Evolutionary conservation across 1,139 yeast species (phyloP).

Genomic region (Komagataea norvegica): DNA sequence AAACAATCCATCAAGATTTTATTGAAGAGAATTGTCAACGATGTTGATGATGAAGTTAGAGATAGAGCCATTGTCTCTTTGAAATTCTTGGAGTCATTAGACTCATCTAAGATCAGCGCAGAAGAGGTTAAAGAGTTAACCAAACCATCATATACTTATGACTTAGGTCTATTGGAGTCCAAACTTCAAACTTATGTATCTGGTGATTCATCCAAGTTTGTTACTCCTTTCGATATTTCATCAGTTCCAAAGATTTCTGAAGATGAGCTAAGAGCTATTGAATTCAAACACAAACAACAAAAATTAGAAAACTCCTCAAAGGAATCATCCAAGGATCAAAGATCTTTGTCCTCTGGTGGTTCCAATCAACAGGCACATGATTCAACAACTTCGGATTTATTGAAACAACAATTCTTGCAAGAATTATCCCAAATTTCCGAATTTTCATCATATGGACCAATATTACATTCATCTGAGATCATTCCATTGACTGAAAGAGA

Average conservation of each 20-base stretch:
- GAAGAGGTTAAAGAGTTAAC: constrained; percentile 43
- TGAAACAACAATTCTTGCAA: constrained; percentile 62
- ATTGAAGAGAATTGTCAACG: constrained; percentile 79
- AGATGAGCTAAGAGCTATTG: constrained; percentile 48
- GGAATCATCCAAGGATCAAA: constrained; percentile 5
- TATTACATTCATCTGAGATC: constrained; percentile 67
- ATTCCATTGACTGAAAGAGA: constrained; percentile 83
- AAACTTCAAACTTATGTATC: constrained; percentile 72
- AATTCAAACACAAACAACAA: constrained; percentile 37
- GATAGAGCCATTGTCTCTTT: constrained; percentile 92
- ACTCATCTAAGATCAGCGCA: constrained; percentile 40
- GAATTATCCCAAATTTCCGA: constrained; percentile 64
- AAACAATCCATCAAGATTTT: constrained; percentile 68
- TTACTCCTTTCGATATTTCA: constrained; percentile 63
- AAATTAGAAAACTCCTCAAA: constrained; percentile 26
- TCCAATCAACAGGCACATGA: constrained; percentile 18
- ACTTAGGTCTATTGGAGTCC: constrained; percentile 71
- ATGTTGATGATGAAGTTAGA: constrained; percentile 94
- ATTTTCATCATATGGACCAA: constrained; percentile 63
- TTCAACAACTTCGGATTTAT: constrained; percentile 28
- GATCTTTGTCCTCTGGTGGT: too few species aligned
- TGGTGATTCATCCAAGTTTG: constrained; percentile 54
- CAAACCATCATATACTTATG: constrained; percentile 65
- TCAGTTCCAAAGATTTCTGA: constrained; percentile 49
- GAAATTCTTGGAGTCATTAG: constrained; percentile 50